Evolutionary conservation across 331 rosid genomes (phyloP), one percentile per base, ranked within the genome.

Genomic region (Malus hybrid): DNA sequence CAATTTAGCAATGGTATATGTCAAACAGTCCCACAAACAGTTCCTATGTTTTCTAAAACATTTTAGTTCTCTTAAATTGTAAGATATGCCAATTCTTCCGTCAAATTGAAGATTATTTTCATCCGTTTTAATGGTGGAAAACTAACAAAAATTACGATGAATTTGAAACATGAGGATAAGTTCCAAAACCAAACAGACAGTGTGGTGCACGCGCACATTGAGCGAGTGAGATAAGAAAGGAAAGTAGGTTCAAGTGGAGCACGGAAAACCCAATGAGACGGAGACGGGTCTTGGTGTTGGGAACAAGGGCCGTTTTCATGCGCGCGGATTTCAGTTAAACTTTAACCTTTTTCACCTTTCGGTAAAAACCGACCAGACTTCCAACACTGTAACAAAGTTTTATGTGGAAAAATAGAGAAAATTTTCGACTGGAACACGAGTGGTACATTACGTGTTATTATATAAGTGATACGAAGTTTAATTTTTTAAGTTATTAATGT

Each of bases 251-350:
- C 2, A 30, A 30, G 29, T n/a, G 20, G 10, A n/a, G 78, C 72
- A 75, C 78, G 72, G 72, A 75, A 75, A 75, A 14, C 65, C 70
- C 29, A 29, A 9, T 2, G 63, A n/a, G 70, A 30, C 34, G 71
- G 80, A 8, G 67, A 46, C 80, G 33, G 29, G 70, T 69, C 63
- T 69, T 65, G 36, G 72, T 55, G 39, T 48, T 33, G 66, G 68
- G 52, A 34, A 19, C 55, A 12, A 26, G 28, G 68, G 53, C 66
- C 66, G 76, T 70, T 50, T 33, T 10, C 11, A 61, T 42, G 55
- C 76, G 70, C 63, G 57, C 67, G n/a, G 13, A 30, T 63, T 71
- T 63, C 48, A 52, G 72, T 33, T 71, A 26, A 34, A 60, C 4
- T 64, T 75, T 65, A 10, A 30, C 61, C 18, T 60, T 32, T 53